A percentile compares a stretch with the other conserved stretches of the same genome.
These are phyloP conservation scores for Xylariales sp. DNA, from an alignment of 2,329 filamentous ascomycete species.

Conservation along the genomic window DNA sequence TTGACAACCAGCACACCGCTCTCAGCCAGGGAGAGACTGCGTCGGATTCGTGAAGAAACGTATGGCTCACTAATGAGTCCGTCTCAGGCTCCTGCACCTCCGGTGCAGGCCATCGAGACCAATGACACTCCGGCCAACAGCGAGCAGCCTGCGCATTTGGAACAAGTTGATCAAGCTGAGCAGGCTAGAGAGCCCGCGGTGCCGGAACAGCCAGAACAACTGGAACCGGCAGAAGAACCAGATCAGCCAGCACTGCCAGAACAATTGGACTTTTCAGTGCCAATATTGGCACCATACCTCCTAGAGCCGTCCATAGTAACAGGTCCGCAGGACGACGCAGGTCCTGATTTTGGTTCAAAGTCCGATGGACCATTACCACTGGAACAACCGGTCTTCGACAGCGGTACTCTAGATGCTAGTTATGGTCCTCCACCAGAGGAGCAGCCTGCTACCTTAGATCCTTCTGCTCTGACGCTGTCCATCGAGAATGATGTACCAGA, in stretches of 20 bases:
- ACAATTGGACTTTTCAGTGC: slow-evolving; percentile 7
- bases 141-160: neutral
- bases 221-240: too few species aligned
- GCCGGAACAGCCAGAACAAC: too few species aligned
- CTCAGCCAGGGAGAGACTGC: slow-evolving; percentile 20
- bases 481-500: slow-evolving; percentile 22
- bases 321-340: slow-evolving; percentile 7
- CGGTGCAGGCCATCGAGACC: neutral
- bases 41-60: slow-evolving; percentile 13
- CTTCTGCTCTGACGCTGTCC: slow-evolving; percentile 23
- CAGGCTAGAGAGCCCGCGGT: too few species aligned
- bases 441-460: slow-evolving; percentile 22
- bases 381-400: slow-evolving; percentile 1
- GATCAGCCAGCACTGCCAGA: too few species aligned
- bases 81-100: neutral
- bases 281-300: slow-evolving; percentile 11
- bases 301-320: slow-evolving; percentile 10
- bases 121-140: neutral
- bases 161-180: too few species aligned
- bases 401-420: slow-evolving; percentile 6
- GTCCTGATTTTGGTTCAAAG: slow-evolving; percentile 8
- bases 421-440: slow-evolving; percentile 16
- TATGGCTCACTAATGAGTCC: slow-evolving; percentile 13
- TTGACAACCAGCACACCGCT: slow-evolving; percentile 7
- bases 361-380: slow-evolving; percentile 1